Evolutionary conservation across 306 rosid species (phyloP), one percentile per base, ranked within the genome.

Genomic region (Begonia fuchsioides): DNA sequence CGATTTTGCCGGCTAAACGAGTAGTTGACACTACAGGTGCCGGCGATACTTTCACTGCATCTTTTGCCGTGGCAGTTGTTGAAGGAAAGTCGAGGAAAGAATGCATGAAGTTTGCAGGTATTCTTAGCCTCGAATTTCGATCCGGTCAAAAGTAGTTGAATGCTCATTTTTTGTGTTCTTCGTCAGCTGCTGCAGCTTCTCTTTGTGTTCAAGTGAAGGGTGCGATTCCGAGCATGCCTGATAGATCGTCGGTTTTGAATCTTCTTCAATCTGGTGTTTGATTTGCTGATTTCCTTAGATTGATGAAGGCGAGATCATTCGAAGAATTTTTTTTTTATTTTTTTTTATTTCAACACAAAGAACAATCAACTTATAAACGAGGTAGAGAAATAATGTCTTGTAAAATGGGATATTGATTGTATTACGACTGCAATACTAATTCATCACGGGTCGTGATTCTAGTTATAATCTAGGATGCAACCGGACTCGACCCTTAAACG

Each of bases 141-240:
- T 20, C 32, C 2, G 44, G 12, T 40, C 3, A 13, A 40, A 13
- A 40, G 3, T 4, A 26, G 19, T 32, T 64, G 43, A 53, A 10
- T 55, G 44, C 50, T 35, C 38, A 52, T 39, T 62, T 17, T 5
- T 12, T 45, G 62, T 75, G n/a, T n/a, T n/a, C n/a, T n/a, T n/a
- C n/a, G n/a, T n/a, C n/a, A 88, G 95, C 97, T 59, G 95, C 95
- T 4, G 97, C 97, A 3, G 95, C 96, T 39, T 88, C 93, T 62
- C 86, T 84, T 9, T 84, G 97, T 66, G 82, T 90, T 62, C 93
- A 81, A 79, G 93, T 84, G 56, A 90, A 90, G 68, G 97, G 95
- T 48, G 95, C 97, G 59, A 78, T 79, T 72, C 95, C 97, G 18
- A 81, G 95, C 75, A 84, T 90, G 95, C 97, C 93, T 17, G 79